Base-by-base conservation (phyloP, 2,329 filamentous ascomycete genomes). In the Colletotrichum noveboracense region DNA sequence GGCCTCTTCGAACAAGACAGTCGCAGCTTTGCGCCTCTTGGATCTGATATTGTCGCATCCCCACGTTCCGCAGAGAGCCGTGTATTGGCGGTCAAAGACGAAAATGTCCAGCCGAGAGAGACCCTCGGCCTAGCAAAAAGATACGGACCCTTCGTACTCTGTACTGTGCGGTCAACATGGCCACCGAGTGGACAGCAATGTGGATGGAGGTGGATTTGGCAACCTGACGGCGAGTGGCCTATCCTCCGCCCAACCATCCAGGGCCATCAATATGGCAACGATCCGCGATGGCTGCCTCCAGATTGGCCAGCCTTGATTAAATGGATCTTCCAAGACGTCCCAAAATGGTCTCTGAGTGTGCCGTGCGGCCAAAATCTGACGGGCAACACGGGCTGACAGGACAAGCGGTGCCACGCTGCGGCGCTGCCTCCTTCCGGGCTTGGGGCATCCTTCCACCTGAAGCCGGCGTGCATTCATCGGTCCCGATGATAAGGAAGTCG, bases 271-370 rank as follows among this genome's bases (percentile, higher is more conserved):
- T 18, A 36, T n/a, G 36, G 73, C 55, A 75, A 75, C 24, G 69
- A 75, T 75, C 69, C 64, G 70, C 73, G 36, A 43, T 38, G 55
- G 38, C 55, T 61, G 72, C 72, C 38, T 66, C 68, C 30, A 66
- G 68, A 72, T 72, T 73, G 69, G 73, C 69, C 73, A 75, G 73
- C 70, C 73, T 73, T 75, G 73, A 68, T 73, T 73, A 64, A 75
- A 13, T 75, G 70, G 69, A 75, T 75, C 73, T 67, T 43, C 62
- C 73, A 75, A 43, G n/a, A 48, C 38, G 56, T 64, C 34, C 70
- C 32, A 34, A 68, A 73, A 24, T 52, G 64, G 38, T 18, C 26
- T 32, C 32, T 38, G 28, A 21, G 55, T 56, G 62, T 48, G 30
- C 69, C 32, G 38, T 36, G 61, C 38, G 68, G 71, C 65, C 71